phyloP scores from a whole-genome alignment of 2,329 filamentous ascomycete genomes.

The Sporothrix pseudoabietina region DNA sequence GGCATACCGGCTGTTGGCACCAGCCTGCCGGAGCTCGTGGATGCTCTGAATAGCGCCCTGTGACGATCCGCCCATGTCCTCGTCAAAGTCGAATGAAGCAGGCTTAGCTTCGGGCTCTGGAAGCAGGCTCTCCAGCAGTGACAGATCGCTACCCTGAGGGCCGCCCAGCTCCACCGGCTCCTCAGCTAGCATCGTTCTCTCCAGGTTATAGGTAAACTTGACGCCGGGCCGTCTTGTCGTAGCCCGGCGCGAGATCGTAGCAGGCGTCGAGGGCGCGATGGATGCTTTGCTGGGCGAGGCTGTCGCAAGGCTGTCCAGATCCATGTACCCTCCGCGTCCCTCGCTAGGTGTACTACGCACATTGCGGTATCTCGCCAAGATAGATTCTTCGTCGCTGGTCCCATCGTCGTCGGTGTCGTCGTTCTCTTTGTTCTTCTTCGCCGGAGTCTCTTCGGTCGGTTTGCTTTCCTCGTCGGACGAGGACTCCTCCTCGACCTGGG shows the following conservation, averaged over 20 bases:
- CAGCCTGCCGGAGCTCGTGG: constrained; percentile 66
- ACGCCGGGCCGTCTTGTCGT: constrained; percentile 39
- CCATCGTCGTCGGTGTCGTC: constrained; percentile 23
- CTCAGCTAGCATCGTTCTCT: constrained; percentile 45
- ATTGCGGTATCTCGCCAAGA: constrained; percentile 24
- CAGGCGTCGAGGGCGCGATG: constrained; percentile 32
- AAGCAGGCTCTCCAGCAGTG: constrained; percentile 37
- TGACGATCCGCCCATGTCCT: constrained; percentile 49
- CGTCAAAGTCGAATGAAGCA: constrained; percentile 45
- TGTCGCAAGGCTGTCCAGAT: constrained; percentile 32
- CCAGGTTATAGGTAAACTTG: constrained; percentile 46
- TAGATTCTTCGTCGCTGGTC: constrained; percentile 29
- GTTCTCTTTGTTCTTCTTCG: neutral
- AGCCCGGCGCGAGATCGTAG: constrained; percentile 33
- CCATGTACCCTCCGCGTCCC: constrained; percentile 26
- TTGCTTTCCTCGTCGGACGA: constrained; percentile 32
- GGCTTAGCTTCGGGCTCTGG: constrained; percentile 35
- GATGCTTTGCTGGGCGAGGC: constrained; percentile 30
- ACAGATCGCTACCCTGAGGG: constrained; percentile 35
- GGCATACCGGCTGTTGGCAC: constrained; percentile 66
- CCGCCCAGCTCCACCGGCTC: constrained; percentile 36
- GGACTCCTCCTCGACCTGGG: constrained; percentile 45
- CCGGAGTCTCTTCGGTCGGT: neutral
- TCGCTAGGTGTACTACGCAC: constrained; percentile 31
- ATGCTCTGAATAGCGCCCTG: constrained; percentile 62